Evolutionary conservation across 768 basidiomycete species (phyloP), one percentile per base, ranked within the genome.

Genomic region (Tubosaeta sp.): DNA sequence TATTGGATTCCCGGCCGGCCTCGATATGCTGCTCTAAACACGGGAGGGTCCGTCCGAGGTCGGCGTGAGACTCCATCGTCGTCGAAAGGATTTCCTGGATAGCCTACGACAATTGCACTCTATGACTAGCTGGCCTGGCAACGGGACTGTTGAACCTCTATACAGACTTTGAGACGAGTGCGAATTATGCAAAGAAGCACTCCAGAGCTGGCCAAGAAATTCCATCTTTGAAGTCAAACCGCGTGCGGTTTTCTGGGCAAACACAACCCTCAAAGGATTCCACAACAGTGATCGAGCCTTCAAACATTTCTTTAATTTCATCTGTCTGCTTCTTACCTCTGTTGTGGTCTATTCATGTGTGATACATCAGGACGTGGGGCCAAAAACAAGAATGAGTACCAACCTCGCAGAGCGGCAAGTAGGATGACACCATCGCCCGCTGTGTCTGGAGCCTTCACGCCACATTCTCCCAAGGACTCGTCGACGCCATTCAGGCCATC

Each of bases 211-310:
- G 80, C 58, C 80, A 76, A 3, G 78, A 76, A 38, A 81, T 72
- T 0, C 78, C 77, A 55, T 81, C 80, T 54, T 54, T 61, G 71
- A 25, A 81, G 2, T 79, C 79, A 48, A 80, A 81, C 69, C 79
- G 78, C 61, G 81, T 78, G 51, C 79, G 76, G 14, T 59, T 25
- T n/a, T 54, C 36, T 53, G 30, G 6, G 14, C 49, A 27, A 5
- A 44, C 42, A n/a, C 9, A 43, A 1, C 49, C 49, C 14, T 44
- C 42, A 16, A 38, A 13, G 9, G 29, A 3, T 1, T 46, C 6
- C 12, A 38, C 4, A 19, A 38, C 35, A 2, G 36, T 16, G 12
- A 38, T 46, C 9, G 46, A 46, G 14, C 46, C 35, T 7, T 14
- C 25, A n/a, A 46, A 46, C 3, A 46, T 38, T 10, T 29, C 34